These are phyloP conservation scores for Yamadazyma mexicana DNA, from an alignment of 1,139 yeast species.

Conservation along the genomic window DNA sequence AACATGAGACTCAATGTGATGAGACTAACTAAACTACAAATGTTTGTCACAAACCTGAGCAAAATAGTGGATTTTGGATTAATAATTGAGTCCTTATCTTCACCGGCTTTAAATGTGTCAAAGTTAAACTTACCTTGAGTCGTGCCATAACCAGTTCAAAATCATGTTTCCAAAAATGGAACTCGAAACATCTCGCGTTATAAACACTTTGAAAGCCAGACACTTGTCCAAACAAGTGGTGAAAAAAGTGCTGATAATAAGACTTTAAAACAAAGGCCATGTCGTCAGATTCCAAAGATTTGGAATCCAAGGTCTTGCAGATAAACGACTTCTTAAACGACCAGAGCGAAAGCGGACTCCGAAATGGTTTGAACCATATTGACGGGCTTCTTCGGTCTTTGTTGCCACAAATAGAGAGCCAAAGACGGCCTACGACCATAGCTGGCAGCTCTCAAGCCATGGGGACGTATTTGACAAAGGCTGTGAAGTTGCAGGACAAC, in stretches of 20 bases:
- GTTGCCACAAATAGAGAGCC: slow-evolving; percentile 25
- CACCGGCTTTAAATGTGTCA: too few relatives aligned
- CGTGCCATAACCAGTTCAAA: too few relatives aligned
- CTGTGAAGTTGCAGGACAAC: slow-evolving; percentile 50
- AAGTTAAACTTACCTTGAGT: too few relatives aligned
- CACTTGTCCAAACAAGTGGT: too few relatives aligned
- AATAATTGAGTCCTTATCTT: too few relatives aligned
- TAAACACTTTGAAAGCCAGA: neutral
- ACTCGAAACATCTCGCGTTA: neutral
- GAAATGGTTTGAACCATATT: slow-evolving; percentile 8
- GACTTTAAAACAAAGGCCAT: neutral
- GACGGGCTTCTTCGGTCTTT: slow-evolving; percentile 13
- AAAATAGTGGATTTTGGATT: too few relatives aligned
- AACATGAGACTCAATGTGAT: too few relatives aligned
- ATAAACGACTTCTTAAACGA: slow-evolving; percentile 63
- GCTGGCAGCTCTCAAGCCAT: slow-evolving; percentile 7
- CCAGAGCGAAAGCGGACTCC: slow-evolving; percentile 62
- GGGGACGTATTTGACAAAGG: slow-evolving; percentile 27
- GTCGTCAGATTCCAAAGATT: neutral
- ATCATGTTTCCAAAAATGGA: neutral
- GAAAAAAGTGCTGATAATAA: neutral
- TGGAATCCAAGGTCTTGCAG: slow-evolving; percentile 2
- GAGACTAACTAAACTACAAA: too few relatives aligned
- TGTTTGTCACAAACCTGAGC: too few relatives aligned
- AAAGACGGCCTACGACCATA: too few relatives aligned